phyloP scores from a whole-genome alignment of 768 basidiomycete species.

The Amyloporia xantha region DNA sequence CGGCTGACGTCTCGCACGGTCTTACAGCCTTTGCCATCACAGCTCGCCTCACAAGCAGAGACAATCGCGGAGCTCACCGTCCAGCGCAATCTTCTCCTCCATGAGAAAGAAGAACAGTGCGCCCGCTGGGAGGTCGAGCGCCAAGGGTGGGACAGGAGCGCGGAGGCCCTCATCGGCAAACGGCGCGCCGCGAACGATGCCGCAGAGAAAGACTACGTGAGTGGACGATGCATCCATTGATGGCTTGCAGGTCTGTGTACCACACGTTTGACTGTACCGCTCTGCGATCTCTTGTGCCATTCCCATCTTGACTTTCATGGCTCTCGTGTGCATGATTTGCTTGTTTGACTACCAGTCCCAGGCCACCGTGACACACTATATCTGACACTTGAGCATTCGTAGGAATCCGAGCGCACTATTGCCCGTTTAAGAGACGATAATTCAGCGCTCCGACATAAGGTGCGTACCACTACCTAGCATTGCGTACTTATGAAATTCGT shows the following conservation, averaged over 20 bases:
- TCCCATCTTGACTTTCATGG: not conserved
- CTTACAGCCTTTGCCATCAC: slow-evolving; percentile 23
- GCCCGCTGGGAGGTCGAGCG: slow-evolving; percentile 56
- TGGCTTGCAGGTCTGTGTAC: slow-evolving; percentile 5
- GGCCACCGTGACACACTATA: not conserved
- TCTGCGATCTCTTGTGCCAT: too few relatives aligned
- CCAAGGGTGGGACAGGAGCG: slow-evolving; percentile 57
- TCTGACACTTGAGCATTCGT: not conserved
- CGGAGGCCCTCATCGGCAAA: slow-evolving; percentile 56
- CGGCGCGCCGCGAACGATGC: slow-evolving; percentile 34
- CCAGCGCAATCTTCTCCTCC: slow-evolving; percentile 54
- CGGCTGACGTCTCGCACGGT: slow-evolving; percentile 11
- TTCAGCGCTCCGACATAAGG: slow-evolving; percentile 52
- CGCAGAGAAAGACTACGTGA: slow-evolving; percentile 8
- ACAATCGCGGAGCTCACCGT: slow-evolving; percentile 47
- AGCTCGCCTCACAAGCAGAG: slow-evolving; percentile 54
- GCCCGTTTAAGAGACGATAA: slow-evolving; percentile 54
- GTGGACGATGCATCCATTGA: not conserved
- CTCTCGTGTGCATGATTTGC: not conserved
- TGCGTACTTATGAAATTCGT: too few relatives aligned
- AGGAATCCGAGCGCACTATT: slow-evolving; percentile 54
- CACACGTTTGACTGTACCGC: too few relatives aligned
- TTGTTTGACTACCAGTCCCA: not conserved
- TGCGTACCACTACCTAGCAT: too few relatives aligned
- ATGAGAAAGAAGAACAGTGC: slow-evolving; percentile 50